phyloP scores from a whole-genome alignment of 1,139 yeast species.

The Yarrowia galli region DNA sequence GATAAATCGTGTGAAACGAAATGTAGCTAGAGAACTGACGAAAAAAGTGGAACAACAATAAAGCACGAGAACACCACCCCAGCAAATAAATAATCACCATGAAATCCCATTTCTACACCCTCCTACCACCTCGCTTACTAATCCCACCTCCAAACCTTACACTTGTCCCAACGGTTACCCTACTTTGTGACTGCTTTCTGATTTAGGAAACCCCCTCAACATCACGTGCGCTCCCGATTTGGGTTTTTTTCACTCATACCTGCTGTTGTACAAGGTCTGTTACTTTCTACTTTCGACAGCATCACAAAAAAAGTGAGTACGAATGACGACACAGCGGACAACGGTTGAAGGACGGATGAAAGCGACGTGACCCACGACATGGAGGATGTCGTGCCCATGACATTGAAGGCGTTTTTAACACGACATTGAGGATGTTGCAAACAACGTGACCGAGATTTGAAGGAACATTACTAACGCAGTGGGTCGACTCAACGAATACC shows the following conservation, averaged over 20 bases:
- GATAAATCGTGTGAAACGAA: too few relatives aligned
- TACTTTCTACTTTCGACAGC: slow-evolving; percentile 39
- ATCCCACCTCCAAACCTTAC: not conserved
- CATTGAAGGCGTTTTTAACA: not conserved
- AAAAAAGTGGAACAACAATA: too few relatives aligned
- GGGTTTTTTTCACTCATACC: slow-evolving; percentile 38
- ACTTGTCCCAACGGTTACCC: slow-evolving; percentile 9
- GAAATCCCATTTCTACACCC: too few relatives aligned
- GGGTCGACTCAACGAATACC: slow-evolving; percentile 96
- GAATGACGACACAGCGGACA: slow-evolving; percentile 5
- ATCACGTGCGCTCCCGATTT: slow-evolving; percentile 36
- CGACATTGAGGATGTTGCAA: too few relatives aligned
- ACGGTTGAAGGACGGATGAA: not conserved
- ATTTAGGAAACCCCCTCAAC: slow-evolving; percentile 36
- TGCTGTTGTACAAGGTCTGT: slow-evolving; percentile 38
- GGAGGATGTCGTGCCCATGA: not conserved
- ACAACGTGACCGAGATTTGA: too few relatives aligned
- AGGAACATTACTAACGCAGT: slow-evolving; percentile 42
- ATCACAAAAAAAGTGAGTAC: slow-evolving; percentile 38
- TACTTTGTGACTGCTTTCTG: slow-evolving; percentile 39
- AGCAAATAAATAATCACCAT: too few relatives aligned
- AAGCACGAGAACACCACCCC: not conserved
- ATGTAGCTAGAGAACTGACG: not conserved
- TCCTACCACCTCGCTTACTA: not conserved
- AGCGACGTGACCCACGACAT: not conserved